Base-by-base conservation (phyloP, 768 basidiomycete species). In the Fistulinella prunicolor region DNA sequence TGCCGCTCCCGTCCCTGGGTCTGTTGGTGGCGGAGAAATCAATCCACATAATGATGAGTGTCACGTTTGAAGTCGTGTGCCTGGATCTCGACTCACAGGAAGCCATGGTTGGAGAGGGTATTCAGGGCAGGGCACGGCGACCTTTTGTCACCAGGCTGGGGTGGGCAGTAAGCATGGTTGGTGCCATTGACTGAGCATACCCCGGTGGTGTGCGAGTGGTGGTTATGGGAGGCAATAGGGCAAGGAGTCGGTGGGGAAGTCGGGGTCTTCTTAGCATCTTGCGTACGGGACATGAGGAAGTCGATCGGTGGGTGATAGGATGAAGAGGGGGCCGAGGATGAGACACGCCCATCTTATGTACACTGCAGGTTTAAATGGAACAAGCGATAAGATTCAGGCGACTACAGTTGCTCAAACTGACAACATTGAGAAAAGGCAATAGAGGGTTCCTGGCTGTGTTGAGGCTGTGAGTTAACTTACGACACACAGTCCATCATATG, bases 41-140 rank as follows among this genome's bases (percentile, higher is more conserved):
- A 36, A 13, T 29, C 44, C 8, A 46, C 13, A 47, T 3, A 4
- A 28, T 44, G 8, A 38, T 44, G 19, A 51, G 44, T 28, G 20
- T 38, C 32, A 17, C n/a, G 16, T 34, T 5, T 5, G 9, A 13
- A 34, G 16, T 40, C 22, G 22, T n/a, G 28, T 20, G n/a, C 17
- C 35, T 34, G 7, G 14, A 35, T 12, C 4, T 9, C 19, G 42
- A 73, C 84, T 62, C 55, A 88, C 86, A 89, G 69, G 47, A 82
- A 88, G 2, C 84, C 83, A 47, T 88, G 84, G 55, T 89, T 89
- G 0, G 86, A 84, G 56, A 89, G 77, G 0, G 82, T 69, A 53
- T 89, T 89, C 32, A 89, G 62, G 2, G 85, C 87, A 1, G 87
- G 87, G 54, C 86, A 89, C 5, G 82, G 81, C 0, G 82, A 83